phyloP scores from a whole-genome alignment of 2,329 filamentous ascomycete species.

The Colletotrichum liriopes region DNA sequence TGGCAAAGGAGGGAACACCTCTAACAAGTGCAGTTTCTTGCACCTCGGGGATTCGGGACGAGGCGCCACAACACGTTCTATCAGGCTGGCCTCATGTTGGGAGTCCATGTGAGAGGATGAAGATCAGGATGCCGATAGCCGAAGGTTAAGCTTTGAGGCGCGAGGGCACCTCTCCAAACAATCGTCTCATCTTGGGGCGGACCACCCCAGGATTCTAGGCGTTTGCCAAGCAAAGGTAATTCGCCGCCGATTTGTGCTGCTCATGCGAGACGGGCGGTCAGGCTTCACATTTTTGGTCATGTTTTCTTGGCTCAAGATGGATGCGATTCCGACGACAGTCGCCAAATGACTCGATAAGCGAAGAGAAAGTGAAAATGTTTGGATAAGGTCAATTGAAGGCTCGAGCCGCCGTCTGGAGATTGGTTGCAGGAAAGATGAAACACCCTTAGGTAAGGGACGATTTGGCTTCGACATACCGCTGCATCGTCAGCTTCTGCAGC shows the following conservation, averaged over 20 bases:
- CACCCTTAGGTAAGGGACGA: slow-evolving; percentile 36
- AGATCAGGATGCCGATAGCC: slow-evolving; percentile 27
- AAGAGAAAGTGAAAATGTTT: slow-evolving; percentile 23
- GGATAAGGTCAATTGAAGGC: slow-evolving; percentile 43
- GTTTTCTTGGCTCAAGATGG: slow-evolving; percentile 23
- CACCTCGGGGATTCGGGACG: not conserved
- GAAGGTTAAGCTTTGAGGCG: slow-evolving; percentile 37
- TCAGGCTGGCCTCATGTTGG: slow-evolving; percentile 13
- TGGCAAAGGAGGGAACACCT: slow-evolving; percentile 30
- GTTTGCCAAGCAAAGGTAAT: slow-evolving; percentile 21
- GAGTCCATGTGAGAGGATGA: slow-evolving; percentile 16
- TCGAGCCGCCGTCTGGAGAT: slow-evolving; percentile 38
- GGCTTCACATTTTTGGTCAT: not conserved
- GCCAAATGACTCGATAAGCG: slow-evolving; percentile 28
- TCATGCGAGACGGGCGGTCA: slow-evolving; percentile 34
- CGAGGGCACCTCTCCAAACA: slow-evolving; percentile 6
- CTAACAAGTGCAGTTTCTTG: slow-evolving; percentile 35
- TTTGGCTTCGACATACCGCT: slow-evolving; percentile 49
- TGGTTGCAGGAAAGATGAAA: slow-evolving; percentile 33
- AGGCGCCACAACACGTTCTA: slow-evolving; percentile 9
- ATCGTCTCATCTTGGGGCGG: slow-evolving; percentile 1
- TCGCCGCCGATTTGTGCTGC: slow-evolving; percentile 28
- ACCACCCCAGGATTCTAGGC: slow-evolving; percentile 18
- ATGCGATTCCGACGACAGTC: slow-evolving; percentile 22
- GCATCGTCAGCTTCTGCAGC: slow-evolving; percentile 53